Evolutionary conservation across 2,329 filamentous ascomycete species (phyloP).

Genomic region (Xylariaceae sp.): DNA sequence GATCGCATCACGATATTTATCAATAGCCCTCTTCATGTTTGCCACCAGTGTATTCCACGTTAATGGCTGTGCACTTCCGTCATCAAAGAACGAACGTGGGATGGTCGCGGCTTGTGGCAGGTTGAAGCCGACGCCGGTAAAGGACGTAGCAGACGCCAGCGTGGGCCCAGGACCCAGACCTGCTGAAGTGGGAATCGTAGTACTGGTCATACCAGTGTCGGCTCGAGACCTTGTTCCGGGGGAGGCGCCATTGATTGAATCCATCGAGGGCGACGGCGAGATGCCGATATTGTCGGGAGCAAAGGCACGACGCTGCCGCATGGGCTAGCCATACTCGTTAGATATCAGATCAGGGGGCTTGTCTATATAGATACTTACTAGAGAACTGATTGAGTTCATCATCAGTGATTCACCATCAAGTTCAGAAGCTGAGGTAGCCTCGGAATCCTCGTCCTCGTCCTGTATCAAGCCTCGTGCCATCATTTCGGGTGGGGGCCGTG

Average conservation of each 20-base stretch:
- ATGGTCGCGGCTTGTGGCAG: constrained; percentile 57
- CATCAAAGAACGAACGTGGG: constrained; percentile 85
- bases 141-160: constrained; percentile 58
- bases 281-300: constrained; percentile 56
- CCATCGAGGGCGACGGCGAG: constrained; percentile 86
- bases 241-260: constrained; percentile 73
- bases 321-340: constrained; percentile 39
- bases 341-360: constrained; percentile 3
- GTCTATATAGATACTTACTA: constrained; percentile 49
- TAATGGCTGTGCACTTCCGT: constrained; percentile 72
- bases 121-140: constrained; percentile 55
- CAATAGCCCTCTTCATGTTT: constrained; percentile 88
- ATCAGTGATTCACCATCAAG: constrained; percentile 73
- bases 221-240: constrained; percentile 53
- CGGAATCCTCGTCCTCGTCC: constrained; percentile 88
- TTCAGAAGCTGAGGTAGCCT: constrained; percentile 77
- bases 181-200: constrained; percentile 39
- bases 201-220: constrained; percentile 44
- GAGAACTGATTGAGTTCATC: constrained; percentile 63
- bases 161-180: constrained; percentile 43
- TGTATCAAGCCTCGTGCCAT: constrained; percentile 78
- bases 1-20: constrained; percentile 87
- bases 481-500: constrained; percentile 83
- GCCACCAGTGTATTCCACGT: constrained; percentile 88
- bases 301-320: constrained; percentile 61